These are phyloP conservation scores for Penicillium ochrochloron DNA, from an alignment of 495 filamentous ascomycete species.

Conservation along the genomic window DNA sequence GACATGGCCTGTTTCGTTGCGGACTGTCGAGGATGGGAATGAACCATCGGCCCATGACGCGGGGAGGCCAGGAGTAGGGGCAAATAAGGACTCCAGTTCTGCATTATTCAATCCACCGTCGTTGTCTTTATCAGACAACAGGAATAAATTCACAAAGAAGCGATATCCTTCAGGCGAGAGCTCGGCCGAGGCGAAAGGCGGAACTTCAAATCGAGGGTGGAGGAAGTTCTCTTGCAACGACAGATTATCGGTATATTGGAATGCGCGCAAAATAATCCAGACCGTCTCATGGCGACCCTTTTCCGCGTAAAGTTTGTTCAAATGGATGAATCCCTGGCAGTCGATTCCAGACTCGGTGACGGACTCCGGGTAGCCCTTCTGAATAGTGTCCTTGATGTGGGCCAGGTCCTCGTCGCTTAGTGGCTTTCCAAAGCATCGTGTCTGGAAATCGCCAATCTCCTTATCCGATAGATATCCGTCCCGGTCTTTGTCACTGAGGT, in stretches of 20 bases:
- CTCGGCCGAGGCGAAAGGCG: conserved; percentile 87
- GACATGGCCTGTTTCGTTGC: conserved; percentile 93
- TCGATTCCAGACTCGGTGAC: conserved; percentile 75
- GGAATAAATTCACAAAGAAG: conserved; percentile 96
- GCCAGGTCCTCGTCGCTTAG: conserved; percentile 76
- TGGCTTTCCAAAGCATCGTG: conserved; percentile 86
- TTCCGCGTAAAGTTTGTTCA: conserved; percentile 95
- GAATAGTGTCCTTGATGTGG: conserved; percentile 85
- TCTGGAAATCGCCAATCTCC: conserved; percentile 89
- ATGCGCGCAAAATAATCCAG: conserved; percentile 94
- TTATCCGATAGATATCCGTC: conserved; percentile 91
- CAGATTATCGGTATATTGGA: conserved; percentile 93
- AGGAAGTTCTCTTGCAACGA: conserved; percentile 88
- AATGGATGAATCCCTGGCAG: conserved; percentile 77
- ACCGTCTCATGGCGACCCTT: conserved; percentile 98
- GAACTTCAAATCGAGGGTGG: conserved; percentile 93
- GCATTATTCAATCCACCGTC: conserved; percentile 88
- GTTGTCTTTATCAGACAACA: conserved; percentile 95
- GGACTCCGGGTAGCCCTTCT: conserved; percentile 65
- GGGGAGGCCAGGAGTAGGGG: conserved; percentile 89
- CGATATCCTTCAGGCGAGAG: conserved; percentile 93
- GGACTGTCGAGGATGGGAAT: conserved; percentile 92
- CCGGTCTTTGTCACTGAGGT: conserved; percentile 93
- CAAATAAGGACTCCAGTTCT: conserved; percentile 85
- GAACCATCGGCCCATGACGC: conserved; percentile 86